Conservation (phyloP, 2,329 filamentous ascomycete species). For the Incumbomyces lentus region DNA sequence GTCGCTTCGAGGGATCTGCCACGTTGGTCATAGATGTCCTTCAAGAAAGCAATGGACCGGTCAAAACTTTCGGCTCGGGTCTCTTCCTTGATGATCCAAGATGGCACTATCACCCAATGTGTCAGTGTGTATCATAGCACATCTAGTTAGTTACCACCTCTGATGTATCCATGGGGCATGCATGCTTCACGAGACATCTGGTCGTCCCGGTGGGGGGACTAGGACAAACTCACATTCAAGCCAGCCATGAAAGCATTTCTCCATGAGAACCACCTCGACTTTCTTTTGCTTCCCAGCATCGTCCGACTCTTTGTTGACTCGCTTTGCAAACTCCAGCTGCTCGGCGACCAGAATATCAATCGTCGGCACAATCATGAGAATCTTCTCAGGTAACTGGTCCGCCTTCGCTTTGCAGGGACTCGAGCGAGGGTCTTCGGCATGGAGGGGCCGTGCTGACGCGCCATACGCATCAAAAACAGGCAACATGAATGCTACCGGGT, state of each 20-base stretch:
- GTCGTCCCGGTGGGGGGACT: too few species aligned
- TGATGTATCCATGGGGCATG: too few species aligned
- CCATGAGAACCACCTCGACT: conserved; percentile 4
- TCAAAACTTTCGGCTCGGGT: not conserved
- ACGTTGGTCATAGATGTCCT: not conserved
- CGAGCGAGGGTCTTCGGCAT: conserved; percentile 1
- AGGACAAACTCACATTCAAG: conserved; percentile 3
- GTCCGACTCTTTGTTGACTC: conserved; percentile 3
- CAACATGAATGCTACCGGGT: conserved; percentile 31
- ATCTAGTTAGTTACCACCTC: too few species aligned
- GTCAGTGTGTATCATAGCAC: too few species aligned
- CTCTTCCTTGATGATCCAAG: not conserved
- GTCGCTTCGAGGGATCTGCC: not conserved
- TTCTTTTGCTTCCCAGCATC: not conserved
- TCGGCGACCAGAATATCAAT: conserved; percentile 7
- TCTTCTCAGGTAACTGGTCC: not conserved
- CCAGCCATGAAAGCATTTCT: conserved; percentile 7
- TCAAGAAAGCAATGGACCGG: not conserved
- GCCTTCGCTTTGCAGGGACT: not conserved
- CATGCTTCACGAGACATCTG: too few species aligned
- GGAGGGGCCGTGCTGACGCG: conserved; percentile 12
- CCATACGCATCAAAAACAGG: conserved; percentile 39
- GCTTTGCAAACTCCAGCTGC: not conserved
- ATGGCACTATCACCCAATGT: too few species aligned
- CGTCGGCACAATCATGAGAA: conserved; percentile 2